Evolutionary conservation across 768 basidiomycete genomes (phyloP), one percentile per base, ranked within the genome.

Genomic region (Chalciporus piperatus): DNA sequence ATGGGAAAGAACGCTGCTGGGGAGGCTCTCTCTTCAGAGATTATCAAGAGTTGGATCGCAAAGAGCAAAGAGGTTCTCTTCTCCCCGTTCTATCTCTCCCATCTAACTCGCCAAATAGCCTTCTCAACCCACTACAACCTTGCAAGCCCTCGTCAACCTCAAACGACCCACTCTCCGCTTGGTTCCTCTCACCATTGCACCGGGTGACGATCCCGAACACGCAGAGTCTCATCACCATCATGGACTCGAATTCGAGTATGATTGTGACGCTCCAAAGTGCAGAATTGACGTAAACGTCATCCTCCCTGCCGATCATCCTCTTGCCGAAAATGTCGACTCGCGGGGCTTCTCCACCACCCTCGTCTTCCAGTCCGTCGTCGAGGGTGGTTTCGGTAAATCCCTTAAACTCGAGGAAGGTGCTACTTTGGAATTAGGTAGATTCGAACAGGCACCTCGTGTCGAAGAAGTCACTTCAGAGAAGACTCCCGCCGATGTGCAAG

Each of bases 81-180:
- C 46, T 8, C 12, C n/a, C n/a, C 22, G 11, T 0, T 9, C 5
- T 10, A 11, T 27, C 25, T 16, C 19, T 38, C 19, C 35, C 5
- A 3, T 47, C 50, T 59, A 13, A 57, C 48, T 41, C 35, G 2
- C 47, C 39, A 2, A 44, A 41, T 42, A 92, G 90, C 68, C 83
- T 27, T 79, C 84, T 10, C 87, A 92, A 61, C 84, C 93, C 0
- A 96, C 94, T 0, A 98, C 94, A 0, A 96, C 94, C 2, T 76
- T 98, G 0, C 94, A 97, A 71, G 94, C 94, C 0, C 78, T 95
- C 30, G 93, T 97, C 57, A 98, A 97, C 65, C 83, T 97, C 59
- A 96, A 95, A 65, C 82, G 94, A 5, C 94, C 94, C 1, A 85
- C 91, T 1, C 77, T 98, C 30, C 81, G 86, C 12, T 80, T 95